These are phyloP conservation scores for Backusella parvicylindrica DNA, from an alignment of 192 early-diverging fungal species.

Conservation along the genomic window DNA sequence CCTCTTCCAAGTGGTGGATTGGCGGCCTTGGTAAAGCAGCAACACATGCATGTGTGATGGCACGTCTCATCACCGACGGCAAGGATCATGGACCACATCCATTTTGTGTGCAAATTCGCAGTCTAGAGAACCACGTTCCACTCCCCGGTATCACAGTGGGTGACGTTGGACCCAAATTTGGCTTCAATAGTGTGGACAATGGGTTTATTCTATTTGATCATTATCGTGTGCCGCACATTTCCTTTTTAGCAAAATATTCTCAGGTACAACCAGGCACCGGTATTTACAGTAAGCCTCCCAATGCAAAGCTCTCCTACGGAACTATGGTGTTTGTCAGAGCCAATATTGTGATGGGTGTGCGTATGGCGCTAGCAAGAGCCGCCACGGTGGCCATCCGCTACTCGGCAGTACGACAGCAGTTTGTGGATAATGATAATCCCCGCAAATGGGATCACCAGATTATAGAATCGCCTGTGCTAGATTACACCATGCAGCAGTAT, in stretches of 20 bases:
- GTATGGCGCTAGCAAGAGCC: slow-evolving; percentile 60
- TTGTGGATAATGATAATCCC: slow-evolving; percentile 53
- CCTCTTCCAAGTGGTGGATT: slow-evolving; percentile 86
- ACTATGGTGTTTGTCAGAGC: slow-evolving; percentile 83
- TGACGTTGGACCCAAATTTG: slow-evolving; percentile 86
- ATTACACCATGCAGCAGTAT: slow-evolving; percentile 78
- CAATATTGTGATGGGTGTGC: slow-evolving; percentile 62
- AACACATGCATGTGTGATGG: slow-evolving; percentile 85
- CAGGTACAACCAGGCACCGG: slow-evolving; percentile 63
- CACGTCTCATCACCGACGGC: slow-evolving; percentile 66
- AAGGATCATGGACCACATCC: slow-evolving; percentile 77
- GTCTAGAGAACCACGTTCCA: slow-evolving; percentile 65
- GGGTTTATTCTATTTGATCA: slow-evolving; percentile 82
- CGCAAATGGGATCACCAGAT: slow-evolving; percentile 39
- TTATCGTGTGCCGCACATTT: slow-evolving; percentile 72
- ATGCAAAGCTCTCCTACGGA: slow-evolving; percentile 79
- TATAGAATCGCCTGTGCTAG: slow-evolving; percentile 66
- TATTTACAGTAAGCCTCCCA: slow-evolving; percentile 69
- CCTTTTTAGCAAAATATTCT: slow-evolving; percentile 76
- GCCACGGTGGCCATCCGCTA: slow-evolving; percentile 72
- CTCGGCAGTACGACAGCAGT: slow-evolving; percentile 68
- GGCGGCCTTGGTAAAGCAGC: slow-evolving; percentile 77
- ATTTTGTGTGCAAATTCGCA: slow-evolving; percentile 79
- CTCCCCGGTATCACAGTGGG: slow-evolving; percentile 77
- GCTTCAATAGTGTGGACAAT: slow-evolving; percentile 82